Base-by-base conservation (phyloP, 345 rosid species). In the Rubroshorea leprosula region DNA sequence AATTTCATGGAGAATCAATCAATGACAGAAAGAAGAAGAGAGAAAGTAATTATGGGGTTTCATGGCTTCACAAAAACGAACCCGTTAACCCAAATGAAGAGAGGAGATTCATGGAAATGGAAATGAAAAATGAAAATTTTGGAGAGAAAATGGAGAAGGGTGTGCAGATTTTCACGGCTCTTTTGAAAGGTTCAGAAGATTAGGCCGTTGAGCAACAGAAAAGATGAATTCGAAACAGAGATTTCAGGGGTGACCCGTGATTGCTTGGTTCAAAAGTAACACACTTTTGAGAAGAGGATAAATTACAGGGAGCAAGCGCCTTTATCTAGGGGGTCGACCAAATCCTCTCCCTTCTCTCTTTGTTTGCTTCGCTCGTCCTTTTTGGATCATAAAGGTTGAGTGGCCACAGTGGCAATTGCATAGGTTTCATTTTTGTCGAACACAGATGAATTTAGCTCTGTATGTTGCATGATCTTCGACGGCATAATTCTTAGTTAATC, bases 211-310 rank as follows among this genome's bases (percentile, higher is more conserved):
- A 57, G 71, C 78, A 78, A 70, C 51, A 62, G 78, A 76, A 35
- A 68, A 64, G 83, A 89, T 79, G 83, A 79, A 85, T 73, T 78
- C 75, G 68, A 67, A 75, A 77, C 72, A 74, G 73, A 74, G 68
- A 67, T 35, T 68, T 84, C 98, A 92, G 75, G 80, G 87, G 75
- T 23, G 69, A 72, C 99, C 71, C 94, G 99, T 92, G 99, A 89
- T 67, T 70, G 84, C 80, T 80, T 68, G 74, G 74, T 74, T 78
- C 64, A 62, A 85, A 81, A 84, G 81, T 53, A 55, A 4, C 26
- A 51, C 20, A 51, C 66, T 51, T 55, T 67, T 47, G 44, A 15
- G 57, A 11, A 50, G 48, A 46, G 27, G 15, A 19, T 50, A 4
- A 17, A 31, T 5, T 14, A 1, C 17, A 17, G 6, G 41, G 35